Base-by-base conservation (phyloP, 2,329 filamentous ascomycete genomes). In the Scedosporium aurantiacum region DNA sequence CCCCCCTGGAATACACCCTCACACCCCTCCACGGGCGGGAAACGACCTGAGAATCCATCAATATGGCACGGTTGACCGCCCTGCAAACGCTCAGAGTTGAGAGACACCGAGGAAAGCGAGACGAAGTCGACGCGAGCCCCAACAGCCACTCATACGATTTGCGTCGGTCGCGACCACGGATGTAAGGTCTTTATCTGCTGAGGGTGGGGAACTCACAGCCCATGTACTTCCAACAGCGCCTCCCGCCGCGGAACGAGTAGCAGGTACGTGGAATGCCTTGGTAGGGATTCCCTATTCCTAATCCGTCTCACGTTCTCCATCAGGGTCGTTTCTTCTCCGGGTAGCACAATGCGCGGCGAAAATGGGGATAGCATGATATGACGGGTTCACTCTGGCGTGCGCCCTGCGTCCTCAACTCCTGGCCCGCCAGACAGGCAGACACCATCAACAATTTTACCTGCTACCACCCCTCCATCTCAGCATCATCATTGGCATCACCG, bases 71-170 rank as follows among this genome's bases (percentile, higher is more conserved):
- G 43, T 45, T 45, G 16, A 21, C 43, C 4, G 16, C 43, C 14
- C 7, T 16, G 18, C 43, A 45, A 45, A 21, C 16, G 6, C 6
- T 18, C 18, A 21, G 43, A 45, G 28, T 6, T 18, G 14, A 5
- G 10, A 45, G 43, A 21, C 43, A 21, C 14, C 16, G 18, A 21
- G 18, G 12, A 21, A 45, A 45, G 43, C 43, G 43, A 45, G 43
- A n/a, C 43, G 43, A 8, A 45, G 14, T 45, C 43, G 43, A 45
- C 43, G 12, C 43, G 43, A 21, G 43, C 3, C 8, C 54, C 23
- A 57, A 16, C 10, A 57, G 54, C 54, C 54, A 57, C 54, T 57
- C 54, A 57, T 57, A 57, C 54, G 54, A 57, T 57, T 10, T 8
- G 8, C 25, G 5, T 14, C 27, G 21, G 27, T 6, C 54, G 18